Evolutionary conservation across 2,329 filamentous ascomycete genomes (phyloP), one percentile per base, ranked within the genome.

Genomic region (Madurella fahalii): DNA sequence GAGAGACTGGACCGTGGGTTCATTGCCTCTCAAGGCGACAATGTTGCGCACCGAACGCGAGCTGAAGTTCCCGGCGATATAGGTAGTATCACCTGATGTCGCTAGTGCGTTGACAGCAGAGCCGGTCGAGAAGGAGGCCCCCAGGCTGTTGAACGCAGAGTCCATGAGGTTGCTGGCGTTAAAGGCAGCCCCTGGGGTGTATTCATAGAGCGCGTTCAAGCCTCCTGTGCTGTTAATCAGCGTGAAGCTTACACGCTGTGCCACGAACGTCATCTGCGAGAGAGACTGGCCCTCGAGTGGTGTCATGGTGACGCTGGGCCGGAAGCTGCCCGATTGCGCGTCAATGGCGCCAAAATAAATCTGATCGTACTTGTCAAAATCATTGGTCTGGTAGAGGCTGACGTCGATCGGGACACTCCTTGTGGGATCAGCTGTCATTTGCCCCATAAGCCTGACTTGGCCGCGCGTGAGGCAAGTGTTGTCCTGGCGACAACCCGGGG

Each of bases 321-420:
- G 85, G 76, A 96, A 96, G 17, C 80, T 81, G 58, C 74, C 76
- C 9, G 82, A 86, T 50, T 81, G 84, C 51, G 85, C 85, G 67
- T 97, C 90, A 51, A 99, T 84, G 61, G 84, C 84, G 45, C 92
- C 94, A 61, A 86, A 87, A 72, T 91, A 96, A 55, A 99, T 85
- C 62, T 89, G 85, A 67, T 99, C 94, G 67, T 95, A 97, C 71
- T 99, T 99, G 76, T 97, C 93, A 69, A 86, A 95, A 68, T 95
- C 82, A 72, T 99, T 99, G 16, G 92, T 96, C 71, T 99, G 94
- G 68, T 82, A 95, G 8, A 96, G 74, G 0, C 81, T 79, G 1
- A 78, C 82, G 30, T 82, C 78, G 54, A 85, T 77, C 5, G 81
- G 75, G 37, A 70, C 68, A 48, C 60, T 59, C 64, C 73, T 62